A percentile compares a stretch with the other conserved stretches of the same genome.
Conservation (phyloP, 1,284 basidiomycete species). For the Abortiporus biennis region DNA sequence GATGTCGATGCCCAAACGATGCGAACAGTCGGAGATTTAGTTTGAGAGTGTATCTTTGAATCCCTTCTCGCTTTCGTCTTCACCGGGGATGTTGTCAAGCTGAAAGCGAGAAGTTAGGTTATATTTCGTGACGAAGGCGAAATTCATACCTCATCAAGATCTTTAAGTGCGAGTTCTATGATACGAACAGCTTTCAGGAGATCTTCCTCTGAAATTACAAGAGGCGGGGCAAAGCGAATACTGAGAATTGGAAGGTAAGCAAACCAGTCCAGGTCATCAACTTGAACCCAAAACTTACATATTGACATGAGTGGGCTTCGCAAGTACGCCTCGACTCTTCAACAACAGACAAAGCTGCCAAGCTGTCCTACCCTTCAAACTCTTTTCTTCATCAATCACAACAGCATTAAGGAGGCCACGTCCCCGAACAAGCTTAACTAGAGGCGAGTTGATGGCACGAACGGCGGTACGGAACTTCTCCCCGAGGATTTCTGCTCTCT, state of each 20-base stretch:
- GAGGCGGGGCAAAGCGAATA: conserved; percentile 92
- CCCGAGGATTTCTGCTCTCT: conserved; percentile 76
- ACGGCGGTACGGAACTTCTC: conserved; percentile 75
- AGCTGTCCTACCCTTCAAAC: conserved; percentile 73
- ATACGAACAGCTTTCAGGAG: conserved; percentile 70
- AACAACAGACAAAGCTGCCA: conserved; percentile 96
- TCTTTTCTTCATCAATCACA: conserved; percentile 85
- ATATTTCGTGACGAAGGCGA: not conserved
- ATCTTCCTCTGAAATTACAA: conserved; percentile 89
- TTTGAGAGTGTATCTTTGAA: conserved; percentile 35
- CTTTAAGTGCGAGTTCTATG: conserved; percentile 72
- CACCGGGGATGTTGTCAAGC: conserved; percentile 71
- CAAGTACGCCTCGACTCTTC: conserved; percentile 86
- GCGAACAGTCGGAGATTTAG: conserved; percentile 13
- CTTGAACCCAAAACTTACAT: conserved; percentile 51
- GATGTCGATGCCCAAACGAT: too few species aligned
- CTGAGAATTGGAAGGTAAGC: conserved; percentile 32
- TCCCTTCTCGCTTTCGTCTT: conserved; percentile 53
- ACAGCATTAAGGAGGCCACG: conserved; percentile 91
- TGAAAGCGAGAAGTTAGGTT: conserved; percentile 18
- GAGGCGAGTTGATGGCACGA: conserved; percentile 58
- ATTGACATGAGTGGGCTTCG: conserved; percentile 95
- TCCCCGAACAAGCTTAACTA: conserved; percentile 75
- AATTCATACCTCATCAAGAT: conserved; percentile 72
- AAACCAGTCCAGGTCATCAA: not conserved